Evolutionary conservation across 2,329 filamentous ascomycete genomes (phyloP).

Genomic region (Purpureocillium lavendulum): DNA sequence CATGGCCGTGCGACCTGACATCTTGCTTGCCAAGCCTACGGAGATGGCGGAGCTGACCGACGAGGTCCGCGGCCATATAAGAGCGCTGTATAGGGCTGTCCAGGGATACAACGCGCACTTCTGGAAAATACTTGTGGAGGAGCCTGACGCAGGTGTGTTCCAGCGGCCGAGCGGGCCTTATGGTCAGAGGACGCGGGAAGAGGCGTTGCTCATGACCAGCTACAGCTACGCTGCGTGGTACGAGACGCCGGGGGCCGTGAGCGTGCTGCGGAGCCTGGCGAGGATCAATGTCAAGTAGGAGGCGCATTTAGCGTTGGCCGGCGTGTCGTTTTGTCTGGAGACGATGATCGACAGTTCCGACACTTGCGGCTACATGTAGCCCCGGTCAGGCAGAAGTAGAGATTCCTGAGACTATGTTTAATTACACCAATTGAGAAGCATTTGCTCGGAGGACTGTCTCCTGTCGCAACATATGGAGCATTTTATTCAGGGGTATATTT

Average conservation of each 20-base stretch:
- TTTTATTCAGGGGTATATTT: no score
- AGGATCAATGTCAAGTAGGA: no score
- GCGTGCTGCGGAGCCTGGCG: conserved; percentile 2
- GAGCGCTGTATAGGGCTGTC: conserved; percentile 5
- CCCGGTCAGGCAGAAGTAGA: no score
- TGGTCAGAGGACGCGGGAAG: conserved; percentile 4
- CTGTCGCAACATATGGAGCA: no score
- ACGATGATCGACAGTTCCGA: no score
- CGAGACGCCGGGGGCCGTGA: conserved; percentile 10
- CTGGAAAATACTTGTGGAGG: conserved; percentile 9
- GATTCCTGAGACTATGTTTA: no score
- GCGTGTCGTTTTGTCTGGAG: no score
- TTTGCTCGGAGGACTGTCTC: no score
- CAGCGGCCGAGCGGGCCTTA: conserved; percentile 5
- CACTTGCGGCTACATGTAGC: no score
- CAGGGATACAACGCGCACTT: conserved; percentile 10
- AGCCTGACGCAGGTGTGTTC: background rate
- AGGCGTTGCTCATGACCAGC: conserved; percentile 9
- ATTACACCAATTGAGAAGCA: no score
- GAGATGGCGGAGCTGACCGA: conserved; percentile 3
- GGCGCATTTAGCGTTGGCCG: no score
- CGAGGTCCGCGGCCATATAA: conserved; percentile 9
- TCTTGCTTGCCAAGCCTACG: conserved; percentile 2
- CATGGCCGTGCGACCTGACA: background rate
- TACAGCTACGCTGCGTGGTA: conserved; percentile 9